Conservation (phyloP, 441 rosid genomes). For the Jatropha multifida region DNA sequence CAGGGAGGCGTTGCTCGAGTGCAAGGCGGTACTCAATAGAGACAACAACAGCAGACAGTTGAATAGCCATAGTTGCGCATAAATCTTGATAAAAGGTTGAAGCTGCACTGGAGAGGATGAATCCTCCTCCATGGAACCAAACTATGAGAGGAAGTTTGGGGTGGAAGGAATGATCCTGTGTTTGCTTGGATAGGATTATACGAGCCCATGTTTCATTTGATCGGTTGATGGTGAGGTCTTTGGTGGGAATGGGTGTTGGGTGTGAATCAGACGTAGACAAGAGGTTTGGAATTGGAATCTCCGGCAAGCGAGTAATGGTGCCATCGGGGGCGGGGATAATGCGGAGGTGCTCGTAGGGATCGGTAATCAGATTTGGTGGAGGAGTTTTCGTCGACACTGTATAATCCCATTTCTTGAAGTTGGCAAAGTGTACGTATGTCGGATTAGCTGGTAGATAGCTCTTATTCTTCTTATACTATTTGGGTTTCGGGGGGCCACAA, state of each 20-base stretch:
- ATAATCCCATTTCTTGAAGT: no score
- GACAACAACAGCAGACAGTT: slow-evolving; percentile 33
- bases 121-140: slow-evolving; percentile 59
- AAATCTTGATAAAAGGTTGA: slow-evolving; percentile 13
- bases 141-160: slow-evolving; percentile 46
- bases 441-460: no score
- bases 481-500: no score
- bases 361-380: slow-evolving; percentile 13
- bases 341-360: slow-evolving; percentile 40
- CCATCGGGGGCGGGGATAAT: slow-evolving; percentile 49
- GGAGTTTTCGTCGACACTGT: slow-evolving; percentile 19
- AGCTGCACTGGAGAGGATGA: slow-evolving; percentile 35
- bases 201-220: slow-evolving; percentile 43
- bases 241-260: slow-evolving; percentile 22
- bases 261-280: not conserved
- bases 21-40: slow-evolving; percentile 52
- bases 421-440: no score
- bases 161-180: not conserved
- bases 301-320: slow-evolving; percentile 39
- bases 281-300: not conserved
- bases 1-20: slow-evolving; percentile 62
- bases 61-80: slow-evolving; percentile 31
- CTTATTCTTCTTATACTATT: no score
- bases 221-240: slow-evolving; percentile 41
- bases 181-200: slow-evolving; percentile 36